Evolutionary conservation across 2,329 filamentous ascomycete genomes (phyloP), one percentile per base, ranked within the genome.

Genomic region (Elsinoe batatas): DNA sequence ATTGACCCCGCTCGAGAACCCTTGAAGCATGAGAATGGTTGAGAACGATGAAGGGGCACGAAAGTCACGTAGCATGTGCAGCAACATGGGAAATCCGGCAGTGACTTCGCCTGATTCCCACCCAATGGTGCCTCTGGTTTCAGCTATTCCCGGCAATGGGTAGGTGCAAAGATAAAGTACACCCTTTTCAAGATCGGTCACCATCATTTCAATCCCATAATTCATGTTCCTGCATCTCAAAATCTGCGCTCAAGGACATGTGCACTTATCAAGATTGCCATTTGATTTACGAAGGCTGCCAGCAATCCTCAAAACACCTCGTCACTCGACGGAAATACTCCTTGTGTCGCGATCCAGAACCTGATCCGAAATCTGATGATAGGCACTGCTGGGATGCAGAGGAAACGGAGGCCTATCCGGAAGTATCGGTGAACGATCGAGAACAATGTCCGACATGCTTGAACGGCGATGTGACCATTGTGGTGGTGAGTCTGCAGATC

Each of bases 291-390:
- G 33, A 36, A 15, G 15, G 38, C 10, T 51, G 47, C 18, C 8
- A 38, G 12, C 17, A 38, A 33, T 13, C 8, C 12, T 33, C 32
- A n/a, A 51, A 51, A 20, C 47, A 51, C 15, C 10, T 51, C 26
- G 47, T 51, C 12, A 36, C 33, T 17, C 33, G 47, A 6, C 17
- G 47, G 47, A 51, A 51, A 18, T 51, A 51, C 33, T 51, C 47
- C 13, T 20, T 51, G 10, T 51, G 47, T 26, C 47, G 47, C 17
- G 33, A 51, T 15, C 47, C 47, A 30, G 33, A 51, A 11, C 47
- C 47, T 2, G 33, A 51, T 12, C 47, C 47, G 8, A 51, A 38
- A 1, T 22, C 32, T 18, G 47, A 51, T 33, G 47, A 51, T 33
- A 18, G 47, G 13, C 47, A 51, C 17, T 51, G 47, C 12, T 51